Conservation (phyloP, 2,329 filamentous ascomycete genomes). For the Diplocarpon mali region DNA sequence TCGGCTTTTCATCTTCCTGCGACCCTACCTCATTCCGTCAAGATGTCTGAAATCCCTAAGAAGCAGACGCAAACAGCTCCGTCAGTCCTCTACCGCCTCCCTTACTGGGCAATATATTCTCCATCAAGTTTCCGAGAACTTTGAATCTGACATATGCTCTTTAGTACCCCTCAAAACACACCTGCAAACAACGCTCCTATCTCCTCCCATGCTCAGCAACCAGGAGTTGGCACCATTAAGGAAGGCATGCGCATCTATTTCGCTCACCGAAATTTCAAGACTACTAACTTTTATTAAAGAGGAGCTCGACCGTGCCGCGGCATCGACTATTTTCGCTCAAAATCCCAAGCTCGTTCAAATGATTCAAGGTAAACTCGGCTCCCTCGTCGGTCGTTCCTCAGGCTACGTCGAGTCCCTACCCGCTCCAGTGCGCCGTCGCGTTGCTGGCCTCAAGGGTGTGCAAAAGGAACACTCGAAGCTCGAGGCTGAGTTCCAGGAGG, state of each 20-base stretch:
- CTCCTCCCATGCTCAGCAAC: constrained; percentile 93
- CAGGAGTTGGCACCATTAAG: constrained; percentile 87
- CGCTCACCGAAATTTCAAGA: constrained; percentile 22
- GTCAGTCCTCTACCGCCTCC: constrained; percentile 36
- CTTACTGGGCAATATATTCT: background rate
- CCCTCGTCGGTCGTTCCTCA: constrained; percentile 86
- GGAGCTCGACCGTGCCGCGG: constrained; percentile 76
- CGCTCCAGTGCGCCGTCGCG: constrained; percentile 77
- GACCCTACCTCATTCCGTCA: constrained; percentile 8
- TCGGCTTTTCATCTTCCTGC: background rate
- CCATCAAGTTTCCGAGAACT: constrained; percentile 1
- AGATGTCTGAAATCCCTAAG: constrained; percentile 55
- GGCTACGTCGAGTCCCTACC: constrained; percentile 97
- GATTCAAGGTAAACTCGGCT: constrained; percentile 94
- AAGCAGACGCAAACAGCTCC: constrained; percentile 49
- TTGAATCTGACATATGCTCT: constrained; percentile 16
- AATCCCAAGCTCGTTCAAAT: constrained; percentile 92
- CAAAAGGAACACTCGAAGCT: constrained; percentile 98
- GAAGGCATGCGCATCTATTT: constrained; percentile 59
- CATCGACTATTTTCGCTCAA: constrained; percentile 87
- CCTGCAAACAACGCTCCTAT: constrained; percentile 92
- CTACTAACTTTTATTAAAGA: constrained; percentile 42
- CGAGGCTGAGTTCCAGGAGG: constrained; percentile 96
- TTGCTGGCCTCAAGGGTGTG: constrained; percentile 91
- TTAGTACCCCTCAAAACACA: constrained; percentile 95